Evolutionary conservation across 1,284 basidiomycete species (phyloP).

Genomic region (Fistulinella cinereoalba): DNA sequence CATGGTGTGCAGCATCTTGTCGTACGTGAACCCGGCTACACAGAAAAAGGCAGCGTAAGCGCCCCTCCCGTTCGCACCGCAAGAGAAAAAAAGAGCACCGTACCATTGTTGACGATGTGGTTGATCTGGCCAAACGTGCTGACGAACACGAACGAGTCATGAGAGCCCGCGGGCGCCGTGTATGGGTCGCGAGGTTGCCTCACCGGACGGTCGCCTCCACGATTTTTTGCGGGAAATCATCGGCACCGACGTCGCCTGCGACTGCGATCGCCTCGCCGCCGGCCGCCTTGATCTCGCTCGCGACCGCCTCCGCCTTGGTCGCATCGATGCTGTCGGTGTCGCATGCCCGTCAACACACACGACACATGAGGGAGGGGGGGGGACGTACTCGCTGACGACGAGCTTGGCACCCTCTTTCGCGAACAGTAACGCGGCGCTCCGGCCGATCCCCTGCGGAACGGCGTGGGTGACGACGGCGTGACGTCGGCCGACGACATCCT

Average conservation of each 20-base stretch:
- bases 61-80: too few relatives aligned
- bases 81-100: too few relatives aligned
- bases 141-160: too few relatives aligned
- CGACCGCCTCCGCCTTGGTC: constrained; percentile 62
- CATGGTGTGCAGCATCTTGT: constrained; percentile 87
- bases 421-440: constrained; percentile 71
- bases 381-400: constrained; percentile 75
- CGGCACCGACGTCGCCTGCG: constrained; percentile 73
- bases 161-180: too few relatives aligned
- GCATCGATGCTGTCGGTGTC: constrained; percentile 54
- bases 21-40: constrained; percentile 80
- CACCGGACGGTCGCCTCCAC: constrained; percentile 75
- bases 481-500: background rate
- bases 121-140: constrained; percentile 81
- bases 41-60: too few relatives aligned
- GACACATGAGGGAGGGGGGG: background rate
- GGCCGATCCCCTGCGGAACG: constrained; percentile 64
- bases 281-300: constrained; percentile 68
- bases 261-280: constrained; percentile 76
- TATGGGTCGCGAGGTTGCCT: constrained; percentile 33
- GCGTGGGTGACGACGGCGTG: too few relatives aligned
- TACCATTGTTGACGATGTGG: constrained; percentile 83
- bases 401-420: constrained; percentile 86
- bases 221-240: constrained; percentile 79
- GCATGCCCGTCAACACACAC: constrained; percentile 3